Percentiles rank a stretch among this genome's conserved stretches.
phyloP scores from a whole-genome alignment of 805 yeast genomes.

The Limtongia smithiae region DNA sequence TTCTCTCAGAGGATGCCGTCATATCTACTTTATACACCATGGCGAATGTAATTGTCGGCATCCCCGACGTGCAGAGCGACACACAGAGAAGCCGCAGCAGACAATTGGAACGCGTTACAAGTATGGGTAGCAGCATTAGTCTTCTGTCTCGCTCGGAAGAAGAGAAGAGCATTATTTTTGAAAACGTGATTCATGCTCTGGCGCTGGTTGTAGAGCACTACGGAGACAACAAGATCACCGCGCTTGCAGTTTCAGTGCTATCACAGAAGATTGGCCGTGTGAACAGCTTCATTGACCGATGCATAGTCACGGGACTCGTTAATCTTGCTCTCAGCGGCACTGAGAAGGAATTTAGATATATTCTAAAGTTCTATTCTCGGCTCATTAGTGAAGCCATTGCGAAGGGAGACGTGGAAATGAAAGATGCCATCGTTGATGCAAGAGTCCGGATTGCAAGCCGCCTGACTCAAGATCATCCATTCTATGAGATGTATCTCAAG shows the following conservation, averaged over 20 bases:
- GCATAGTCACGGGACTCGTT: constrained; percentile 61
- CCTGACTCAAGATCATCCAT: constrained; percentile 39
- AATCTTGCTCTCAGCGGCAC: constrained; percentile 59
- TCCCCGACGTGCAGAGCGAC: constrained; percentile 1
- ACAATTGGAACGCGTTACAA: constrained; percentile 13
- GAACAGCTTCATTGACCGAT: constrained; percentile 48
- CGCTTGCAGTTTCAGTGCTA: constrained; percentile 74
- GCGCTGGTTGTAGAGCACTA: constrained; percentile 63
- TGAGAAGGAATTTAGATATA: constrained; percentile 62
- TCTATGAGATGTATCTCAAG: constrained; percentile 55
- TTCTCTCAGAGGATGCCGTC: constrained; percentile 73
- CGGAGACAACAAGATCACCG: constrained; percentile 59
- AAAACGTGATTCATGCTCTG: constrained; percentile 66
- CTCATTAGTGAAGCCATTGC: constrained; percentile 47
- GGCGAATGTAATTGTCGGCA: constrained; percentile 59
- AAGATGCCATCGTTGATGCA: constrained; percentile 45
- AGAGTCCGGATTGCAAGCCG: constrained; percentile 45
- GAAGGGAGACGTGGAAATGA: constrained; percentile 39
- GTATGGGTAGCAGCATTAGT: constrained; percentile 20
- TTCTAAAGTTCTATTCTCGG: constrained; percentile 56
- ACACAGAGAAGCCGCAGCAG: constrained; percentile 1
- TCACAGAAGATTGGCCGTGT: constrained; percentile 63
- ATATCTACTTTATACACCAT: constrained; percentile 82
- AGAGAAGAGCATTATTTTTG: constrained; percentile 41
- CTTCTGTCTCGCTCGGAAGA: constrained; percentile 13